Conservation (phyloP, 129 eudicot genomes). For the Solidago caesia region DNA sequence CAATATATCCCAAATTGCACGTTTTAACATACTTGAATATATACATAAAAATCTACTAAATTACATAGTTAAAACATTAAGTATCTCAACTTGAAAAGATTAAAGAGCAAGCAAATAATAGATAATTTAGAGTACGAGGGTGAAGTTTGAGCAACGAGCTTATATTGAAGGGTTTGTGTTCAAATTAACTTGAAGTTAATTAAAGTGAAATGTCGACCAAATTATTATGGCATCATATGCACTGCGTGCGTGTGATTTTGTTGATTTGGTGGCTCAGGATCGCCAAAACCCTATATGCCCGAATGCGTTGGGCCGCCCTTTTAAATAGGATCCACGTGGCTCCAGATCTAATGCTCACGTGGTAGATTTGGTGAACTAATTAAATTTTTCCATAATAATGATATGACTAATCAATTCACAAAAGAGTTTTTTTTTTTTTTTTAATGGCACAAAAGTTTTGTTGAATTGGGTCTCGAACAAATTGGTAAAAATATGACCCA, state of each 20-base stretch:
- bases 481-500: no score
- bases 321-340: slow-evolving; percentile 28
- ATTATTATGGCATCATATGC: slow-evolving; percentile 30
- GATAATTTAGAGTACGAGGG: not conserved
- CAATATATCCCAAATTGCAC: not conserved
- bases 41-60: not conserved
- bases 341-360: slow-evolving; percentile 25
- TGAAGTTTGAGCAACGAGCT: not conserved
- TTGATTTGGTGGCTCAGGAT: slow-evolving; percentile 5
- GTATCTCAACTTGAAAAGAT: not conserved
- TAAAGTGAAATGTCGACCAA: not conserved
- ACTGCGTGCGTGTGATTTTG: slow-evolving; percentile 20
- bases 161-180: slow-evolving; percentile 1
- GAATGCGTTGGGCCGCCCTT: not conserved
- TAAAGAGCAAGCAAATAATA: not conserved
- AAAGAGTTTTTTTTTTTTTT: no score
- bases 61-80: not conserved
- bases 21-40: not conserved
- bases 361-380: slow-evolving; percentile 7
- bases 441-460: no score
- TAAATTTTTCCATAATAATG: not conserved
- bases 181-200: slow-evolving; percentile 11
- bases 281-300: slow-evolving; percentile 15
- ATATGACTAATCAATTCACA: no score
- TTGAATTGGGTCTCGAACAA: no score